These are phyloP conservation scores for Phaeomoniella chlamydospora DNA, from an alignment of 2,329 filamentous ascomycete genomes.

Conservation along the genomic window DNA sequence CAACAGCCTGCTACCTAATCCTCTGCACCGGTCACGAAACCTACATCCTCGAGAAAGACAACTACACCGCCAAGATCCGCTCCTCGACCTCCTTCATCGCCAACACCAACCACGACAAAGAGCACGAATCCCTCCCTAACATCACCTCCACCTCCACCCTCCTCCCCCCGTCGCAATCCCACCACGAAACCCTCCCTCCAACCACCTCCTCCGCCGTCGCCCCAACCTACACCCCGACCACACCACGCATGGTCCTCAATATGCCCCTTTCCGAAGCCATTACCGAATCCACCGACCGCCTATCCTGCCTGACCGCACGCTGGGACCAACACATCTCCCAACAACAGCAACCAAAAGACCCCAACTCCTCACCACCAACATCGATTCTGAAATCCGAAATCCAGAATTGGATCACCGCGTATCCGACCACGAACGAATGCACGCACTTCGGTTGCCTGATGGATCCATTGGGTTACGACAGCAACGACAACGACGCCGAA, in stretches of 20 bases:
- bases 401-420: constrained; percentile 32
- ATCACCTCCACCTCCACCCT: constrained; percentile 8
- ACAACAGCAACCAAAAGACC: constrained; percentile 8
- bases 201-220: constrained; percentile 1
- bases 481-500: background rate
- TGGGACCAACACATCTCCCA: constrained; percentile 3
- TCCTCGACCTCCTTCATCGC: constrained; percentile 36
- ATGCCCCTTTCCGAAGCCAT: constrained; percentile 1
- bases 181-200: constrained; percentile 11
- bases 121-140: constrained; percentile 1
- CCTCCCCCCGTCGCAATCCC: constrained; percentile 16
- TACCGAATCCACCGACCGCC: constrained; percentile 1
- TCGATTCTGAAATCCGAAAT: constrained; percentile 20
- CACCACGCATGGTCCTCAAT: background rate
- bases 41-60: constrained; percentile 42
- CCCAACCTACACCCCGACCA: background rate
- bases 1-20: constrained; percentile 42
- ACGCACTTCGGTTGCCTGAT: constrained; percentile 37
- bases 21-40: constrained; percentile 36
- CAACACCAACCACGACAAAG: constrained; percentile 40
- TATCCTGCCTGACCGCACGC: background rate
- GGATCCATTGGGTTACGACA: background rate
- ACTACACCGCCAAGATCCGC: constrained; percentile 27
- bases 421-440: constrained; percentile 40
- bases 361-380: constrained; percentile 10